A percentile compares a stretch with the other conserved stretches of the same genome.
These are phyloP conservation scores for Thalassiosira profunda DNA, from an alignment of 108 stramenopile species.

Conservation along the genomic window DNA sequence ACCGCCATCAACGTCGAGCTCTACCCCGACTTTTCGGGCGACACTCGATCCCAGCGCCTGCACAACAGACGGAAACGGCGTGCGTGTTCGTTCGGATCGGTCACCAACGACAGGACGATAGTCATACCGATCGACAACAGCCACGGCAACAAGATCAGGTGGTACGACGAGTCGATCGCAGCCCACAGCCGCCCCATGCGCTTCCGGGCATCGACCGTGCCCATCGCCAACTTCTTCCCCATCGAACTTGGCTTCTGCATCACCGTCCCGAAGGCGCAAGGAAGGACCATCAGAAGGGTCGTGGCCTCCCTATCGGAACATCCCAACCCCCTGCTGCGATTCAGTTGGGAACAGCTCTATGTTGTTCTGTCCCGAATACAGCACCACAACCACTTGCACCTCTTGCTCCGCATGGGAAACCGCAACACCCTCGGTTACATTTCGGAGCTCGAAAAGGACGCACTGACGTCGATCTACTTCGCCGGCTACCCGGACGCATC, in stretches of 20 bases:
- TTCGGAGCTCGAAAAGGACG: background rate
- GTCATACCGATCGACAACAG: slow-evolving; percentile 8
- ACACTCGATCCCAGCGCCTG: background rate
- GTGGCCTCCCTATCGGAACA: background rate
- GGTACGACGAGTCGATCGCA: background rate
- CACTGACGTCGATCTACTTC: background rate
- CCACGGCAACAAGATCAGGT: background rate
- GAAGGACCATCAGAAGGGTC: background rate
- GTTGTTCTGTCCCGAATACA: background rate
- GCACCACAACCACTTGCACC: background rate
- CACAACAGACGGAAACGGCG: background rate
- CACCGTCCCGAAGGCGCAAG: slow-evolving; percentile 14
- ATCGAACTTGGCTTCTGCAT: slow-evolving; percentile 23
- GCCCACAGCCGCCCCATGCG: background rate
- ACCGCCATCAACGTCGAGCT: slow-evolving; percentile 17
- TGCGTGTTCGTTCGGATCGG: background rate
- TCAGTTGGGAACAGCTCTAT: background rate
- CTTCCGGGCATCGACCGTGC: slow-evolving; percentile 6
- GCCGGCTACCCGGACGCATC: no score
- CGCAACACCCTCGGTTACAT: background rate
- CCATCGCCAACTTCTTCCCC: slow-evolving; percentile 1
- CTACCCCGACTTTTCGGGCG: background rate
- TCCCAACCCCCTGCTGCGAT: background rate
- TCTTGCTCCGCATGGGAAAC: background rate
- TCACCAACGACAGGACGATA: slow-evolving; percentile 1